phyloP scores from a whole-genome alignment of 306 rosid genomes.

The Canavalia ensiformis region DNA sequence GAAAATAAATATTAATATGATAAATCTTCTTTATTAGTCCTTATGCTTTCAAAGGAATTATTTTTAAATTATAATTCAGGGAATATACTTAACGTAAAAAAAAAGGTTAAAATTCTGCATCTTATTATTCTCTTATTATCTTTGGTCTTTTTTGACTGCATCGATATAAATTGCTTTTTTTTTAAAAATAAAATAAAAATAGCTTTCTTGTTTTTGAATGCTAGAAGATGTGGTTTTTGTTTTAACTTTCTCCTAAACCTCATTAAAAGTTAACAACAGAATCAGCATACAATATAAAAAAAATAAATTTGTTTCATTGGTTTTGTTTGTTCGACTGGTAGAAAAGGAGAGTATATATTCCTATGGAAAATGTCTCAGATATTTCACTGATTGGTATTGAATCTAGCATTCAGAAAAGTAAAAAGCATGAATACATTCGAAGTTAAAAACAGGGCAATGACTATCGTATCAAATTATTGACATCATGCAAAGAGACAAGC shows the following conservation, averaged over 20 bases:
- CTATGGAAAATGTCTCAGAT: conserved; percentile 15
- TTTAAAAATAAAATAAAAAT: background rate
- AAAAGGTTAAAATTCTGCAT: background rate
- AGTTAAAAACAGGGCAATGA: conserved; percentile 13
- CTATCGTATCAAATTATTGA: conserved; percentile 40
- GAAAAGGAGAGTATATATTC: conserved; percentile 14
- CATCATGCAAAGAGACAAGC: conserved; percentile 41
- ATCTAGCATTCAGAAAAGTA: background rate
- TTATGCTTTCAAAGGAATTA: background rate
- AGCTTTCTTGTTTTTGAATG: background rate
- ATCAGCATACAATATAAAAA: background rate
- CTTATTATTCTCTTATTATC: background rate
- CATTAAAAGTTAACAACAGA: background rate
- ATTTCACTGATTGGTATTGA: conserved; percentile 26
- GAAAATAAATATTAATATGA: no score
- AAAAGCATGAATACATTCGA: conserved; percentile 22
- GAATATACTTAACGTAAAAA: background rate
- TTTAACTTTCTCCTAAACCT: background rate
- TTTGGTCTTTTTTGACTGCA: conserved; percentile 27
- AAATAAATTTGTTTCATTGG: background rate
- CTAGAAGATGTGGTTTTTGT: conserved; percentile 1
- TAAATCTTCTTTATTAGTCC: background rate
- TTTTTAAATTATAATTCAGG: background rate
- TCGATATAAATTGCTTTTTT: background rate
- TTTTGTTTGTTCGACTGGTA: background rate